Conservation (phyloP, 257 asterid species). For the Solanum ossicruentum region DNA sequence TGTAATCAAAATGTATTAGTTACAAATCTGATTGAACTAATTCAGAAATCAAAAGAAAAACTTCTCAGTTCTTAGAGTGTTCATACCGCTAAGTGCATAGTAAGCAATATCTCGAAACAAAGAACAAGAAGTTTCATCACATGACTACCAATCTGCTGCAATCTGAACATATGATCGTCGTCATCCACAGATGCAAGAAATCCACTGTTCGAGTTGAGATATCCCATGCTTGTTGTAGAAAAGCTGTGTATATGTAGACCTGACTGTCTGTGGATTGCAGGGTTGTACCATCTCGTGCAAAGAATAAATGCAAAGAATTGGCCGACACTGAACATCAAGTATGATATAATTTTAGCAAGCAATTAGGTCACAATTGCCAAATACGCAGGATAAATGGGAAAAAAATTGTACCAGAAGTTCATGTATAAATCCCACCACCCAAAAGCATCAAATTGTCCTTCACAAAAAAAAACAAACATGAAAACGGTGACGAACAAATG, state of each 20-base stretch:
- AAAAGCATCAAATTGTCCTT: conserved; percentile 93
- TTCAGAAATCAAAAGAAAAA: not conserved
- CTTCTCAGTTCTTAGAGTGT: not conserved
- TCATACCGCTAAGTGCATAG: conserved; percentile 87
- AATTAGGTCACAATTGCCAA: not conserved
- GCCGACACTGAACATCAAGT: conserved; percentile 58
- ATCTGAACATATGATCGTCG: conserved; percentile 58
- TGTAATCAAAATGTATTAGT: conserved; percentile 12
- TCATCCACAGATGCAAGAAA: conserved; percentile 41
- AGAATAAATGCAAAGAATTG: conserved; percentile 88
- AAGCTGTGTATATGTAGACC: conserved; percentile 31
- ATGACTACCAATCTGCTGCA: conserved; percentile 93
- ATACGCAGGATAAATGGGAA: not conserved
- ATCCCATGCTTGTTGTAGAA: conserved; percentile 39
- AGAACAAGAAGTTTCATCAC: conserved; percentile 79
- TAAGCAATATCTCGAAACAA: conserved; percentile 64
- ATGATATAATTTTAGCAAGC: conserved; percentile 4
- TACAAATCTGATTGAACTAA: not conserved
- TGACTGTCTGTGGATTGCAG: conserved; percentile 74
- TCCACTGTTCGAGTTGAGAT: conserved; percentile 43
- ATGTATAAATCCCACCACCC: conserved; percentile 99
- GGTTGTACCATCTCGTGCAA: conserved; percentile 95
- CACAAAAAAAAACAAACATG: not conserved
- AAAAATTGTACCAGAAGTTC: conserved; percentile 60
- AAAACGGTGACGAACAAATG: not conserved